Percentiles rank a stretch among this genome's conserved stretches.
Evolutionary conservation across 2,329 filamentous ascomycete genomes (phyloP).

Genomic region (Aspergillus alliaceus): DNA sequence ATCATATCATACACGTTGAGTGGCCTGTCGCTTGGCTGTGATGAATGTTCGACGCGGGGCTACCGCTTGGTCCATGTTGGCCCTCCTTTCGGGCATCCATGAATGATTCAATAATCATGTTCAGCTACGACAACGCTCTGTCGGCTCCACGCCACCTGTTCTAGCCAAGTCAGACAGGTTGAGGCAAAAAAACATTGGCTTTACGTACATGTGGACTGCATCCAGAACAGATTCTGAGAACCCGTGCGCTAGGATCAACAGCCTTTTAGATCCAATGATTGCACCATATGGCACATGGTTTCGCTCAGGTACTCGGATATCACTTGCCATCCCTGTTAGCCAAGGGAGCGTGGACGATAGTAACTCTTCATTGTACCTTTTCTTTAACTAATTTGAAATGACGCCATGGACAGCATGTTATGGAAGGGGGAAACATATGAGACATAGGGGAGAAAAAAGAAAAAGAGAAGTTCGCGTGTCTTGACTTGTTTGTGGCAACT

Average conservation of each 20-base stretch:
- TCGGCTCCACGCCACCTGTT: neutral
- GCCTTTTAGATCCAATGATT: constrained; percentile 15
- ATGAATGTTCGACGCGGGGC: constrained; percentile 9
- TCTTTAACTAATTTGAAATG: neutral
- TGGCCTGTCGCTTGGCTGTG: constrained; percentile 17
- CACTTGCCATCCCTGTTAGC: neutral
- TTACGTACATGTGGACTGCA: constrained; percentile 14
- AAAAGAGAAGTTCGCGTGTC: neutral
- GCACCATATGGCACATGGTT: constrained; percentile 10
- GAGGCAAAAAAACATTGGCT: constrained; percentile 2
- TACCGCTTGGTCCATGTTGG: constrained; percentile 1
- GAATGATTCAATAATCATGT: neutral
- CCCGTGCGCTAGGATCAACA: constrained; percentile 15
- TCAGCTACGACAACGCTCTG: neutral
- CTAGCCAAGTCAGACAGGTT: constrained; percentile 4
- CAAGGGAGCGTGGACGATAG: neutral
- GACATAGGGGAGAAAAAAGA: neutral
- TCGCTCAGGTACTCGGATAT: neutral
- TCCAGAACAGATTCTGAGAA: neutral
- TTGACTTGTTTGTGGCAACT: neutral
- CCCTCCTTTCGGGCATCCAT: constrained; percentile 16
- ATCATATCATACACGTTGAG: constrained; percentile 9
- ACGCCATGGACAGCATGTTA: neutral
- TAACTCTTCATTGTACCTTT: neutral
- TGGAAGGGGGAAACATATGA: neutral